A percentile compares a stretch with the other conserved stretches of the same genome.
Evolutionary conservation across 305 asterid species (phyloP).

Genomic region (Stenogyne calaminthoides): DNA sequence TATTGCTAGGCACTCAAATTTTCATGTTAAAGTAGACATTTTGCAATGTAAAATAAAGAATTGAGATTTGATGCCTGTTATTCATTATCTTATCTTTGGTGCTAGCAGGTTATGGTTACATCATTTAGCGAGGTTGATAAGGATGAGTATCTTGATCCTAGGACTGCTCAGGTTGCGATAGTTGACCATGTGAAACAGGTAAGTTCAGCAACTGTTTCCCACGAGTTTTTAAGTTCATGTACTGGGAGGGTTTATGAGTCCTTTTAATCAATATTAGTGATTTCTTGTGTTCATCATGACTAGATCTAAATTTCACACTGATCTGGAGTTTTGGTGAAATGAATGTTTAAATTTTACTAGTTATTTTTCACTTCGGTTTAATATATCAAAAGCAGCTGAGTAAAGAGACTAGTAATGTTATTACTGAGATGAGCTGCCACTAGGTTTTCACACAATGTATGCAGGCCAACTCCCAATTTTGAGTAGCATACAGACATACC

Average conservation of each 20-base stretch:
- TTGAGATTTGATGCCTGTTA: constrained; percentile 8
- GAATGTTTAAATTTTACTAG: neutral
- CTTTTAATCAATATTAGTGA: constrained; percentile 13
- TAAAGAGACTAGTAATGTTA: neutral
- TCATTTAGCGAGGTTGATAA: constrained; percentile 67
- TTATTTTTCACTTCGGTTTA: neutral
- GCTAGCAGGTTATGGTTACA: constrained; percentile 77
- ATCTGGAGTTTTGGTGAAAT: constrained; percentile 16
- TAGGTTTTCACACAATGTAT: constrained; percentile 1
- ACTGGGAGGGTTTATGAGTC: constrained; percentile 11
- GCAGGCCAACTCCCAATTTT: neutral
- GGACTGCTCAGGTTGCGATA: constrained; percentile 87
- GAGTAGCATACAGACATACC: constrained; percentile 7
- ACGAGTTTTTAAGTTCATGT: neutral
- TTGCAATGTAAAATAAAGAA: constrained; percentile 14
- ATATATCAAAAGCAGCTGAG: constrained; percentile 7
- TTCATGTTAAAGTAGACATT: constrained; percentile 8
- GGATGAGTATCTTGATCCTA: constrained; percentile 88
- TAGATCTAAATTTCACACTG: neutral
- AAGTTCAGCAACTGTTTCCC: constrained; percentile 6
- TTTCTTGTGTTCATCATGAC: neutral
- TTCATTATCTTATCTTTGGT: constrained; percentile 17
- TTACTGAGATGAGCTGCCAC: constrained; percentile 10
- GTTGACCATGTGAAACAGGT: constrained; percentile 96
- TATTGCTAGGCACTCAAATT: constrained; percentile 9